Evolutionary conservation across 306 rosid genomes (phyloP).

Genomic region (Prinsepia uniflora): DNA sequence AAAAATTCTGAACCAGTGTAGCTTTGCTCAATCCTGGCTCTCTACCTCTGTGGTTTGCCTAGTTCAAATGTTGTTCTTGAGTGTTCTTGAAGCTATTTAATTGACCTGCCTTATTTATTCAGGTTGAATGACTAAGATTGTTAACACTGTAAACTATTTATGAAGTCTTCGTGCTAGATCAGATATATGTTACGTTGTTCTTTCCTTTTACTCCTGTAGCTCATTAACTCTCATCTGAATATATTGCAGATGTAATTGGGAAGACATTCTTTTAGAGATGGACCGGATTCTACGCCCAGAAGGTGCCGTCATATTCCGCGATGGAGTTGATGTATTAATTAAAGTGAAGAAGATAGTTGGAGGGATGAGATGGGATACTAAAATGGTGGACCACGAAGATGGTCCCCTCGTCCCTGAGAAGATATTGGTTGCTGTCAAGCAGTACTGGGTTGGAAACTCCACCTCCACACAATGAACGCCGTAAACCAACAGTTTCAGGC

Average conservation of each 20-base stretch:
- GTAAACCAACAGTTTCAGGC: constrained; percentile 10
- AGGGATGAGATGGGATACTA: constrained; percentile 91
- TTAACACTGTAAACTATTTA: background rate
- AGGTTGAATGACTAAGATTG: background rate
- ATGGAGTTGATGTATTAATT: constrained; percentile 63
- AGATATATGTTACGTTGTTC: background rate
- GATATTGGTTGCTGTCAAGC: constrained; percentile 85
- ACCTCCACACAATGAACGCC: constrained; percentile 46
- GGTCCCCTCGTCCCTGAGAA: constrained; percentile 93
- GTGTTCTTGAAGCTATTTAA: background rate
- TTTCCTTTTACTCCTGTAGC: constrained; percentile 13
- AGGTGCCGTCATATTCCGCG: constrained; percentile 89
- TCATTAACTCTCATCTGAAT: background rate
- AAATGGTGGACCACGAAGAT: constrained; percentile 94
- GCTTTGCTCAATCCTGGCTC: background rate
- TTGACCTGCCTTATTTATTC: constrained; percentile 6
- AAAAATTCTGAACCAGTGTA: background rate
- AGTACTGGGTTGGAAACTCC: constrained; percentile 86
- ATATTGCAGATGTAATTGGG: constrained; percentile 63
- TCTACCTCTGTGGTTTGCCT: background rate
- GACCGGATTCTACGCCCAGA: constrained; percentile 89
- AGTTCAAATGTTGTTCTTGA: background rate
- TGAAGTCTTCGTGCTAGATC: background rate
- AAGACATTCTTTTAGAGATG: constrained; percentile 94
- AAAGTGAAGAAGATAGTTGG: constrained; percentile 71